Percentiles rank a stretch among this genome's conserved stretches.
Evolutionary conservation across 768 basidiomycete genomes (phyloP).

Genomic region (Leccinum truebloodii): DNA sequence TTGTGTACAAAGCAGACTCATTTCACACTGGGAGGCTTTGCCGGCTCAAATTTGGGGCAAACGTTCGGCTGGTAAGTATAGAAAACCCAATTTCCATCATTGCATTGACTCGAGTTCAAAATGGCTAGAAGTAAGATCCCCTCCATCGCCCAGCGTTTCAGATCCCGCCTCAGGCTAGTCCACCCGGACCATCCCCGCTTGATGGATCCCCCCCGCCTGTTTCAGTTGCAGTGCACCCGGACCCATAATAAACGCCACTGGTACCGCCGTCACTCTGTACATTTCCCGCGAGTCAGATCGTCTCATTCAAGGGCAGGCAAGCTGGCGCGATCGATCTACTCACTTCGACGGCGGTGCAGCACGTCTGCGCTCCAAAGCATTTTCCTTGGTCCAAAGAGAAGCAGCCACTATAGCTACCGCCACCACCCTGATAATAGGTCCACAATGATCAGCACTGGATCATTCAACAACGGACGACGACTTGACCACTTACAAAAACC

Average conservation of each 20-base stretch:
- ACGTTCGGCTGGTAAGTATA: not conserved
- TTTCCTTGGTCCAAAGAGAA: too few species aligned
- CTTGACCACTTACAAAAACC: not conserved
- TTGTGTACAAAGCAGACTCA: constrained; percentile 37
- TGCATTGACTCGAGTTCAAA: not conserved
- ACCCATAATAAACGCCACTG: too few species aligned
- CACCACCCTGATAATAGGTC: not conserved
- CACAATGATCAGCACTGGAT: not conserved
- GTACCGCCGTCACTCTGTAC: too few species aligned
- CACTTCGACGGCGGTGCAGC: not conserved
- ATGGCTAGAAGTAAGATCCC: not conserved
- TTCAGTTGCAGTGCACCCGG: not conserved
- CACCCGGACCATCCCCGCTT: too few species aligned
- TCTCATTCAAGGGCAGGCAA: too few species aligned
- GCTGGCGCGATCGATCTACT: too few species aligned
- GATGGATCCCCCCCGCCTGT: too few species aligned
- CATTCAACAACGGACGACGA: too few species aligned
- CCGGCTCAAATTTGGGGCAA: too few species aligned
- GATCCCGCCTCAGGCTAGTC: too few species aligned
- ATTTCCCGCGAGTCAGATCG: too few species aligned
- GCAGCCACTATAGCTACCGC: not conserved
- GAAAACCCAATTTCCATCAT: not conserved
- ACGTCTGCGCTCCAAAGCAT: not conserved
- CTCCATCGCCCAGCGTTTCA: not conserved
- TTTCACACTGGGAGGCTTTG: constrained; percentile 21